These are phyloP conservation scores for Fistulifera solaris DNA, from an alignment of 108 stramenopile genomes.

Conservation along the genomic window DNA sequence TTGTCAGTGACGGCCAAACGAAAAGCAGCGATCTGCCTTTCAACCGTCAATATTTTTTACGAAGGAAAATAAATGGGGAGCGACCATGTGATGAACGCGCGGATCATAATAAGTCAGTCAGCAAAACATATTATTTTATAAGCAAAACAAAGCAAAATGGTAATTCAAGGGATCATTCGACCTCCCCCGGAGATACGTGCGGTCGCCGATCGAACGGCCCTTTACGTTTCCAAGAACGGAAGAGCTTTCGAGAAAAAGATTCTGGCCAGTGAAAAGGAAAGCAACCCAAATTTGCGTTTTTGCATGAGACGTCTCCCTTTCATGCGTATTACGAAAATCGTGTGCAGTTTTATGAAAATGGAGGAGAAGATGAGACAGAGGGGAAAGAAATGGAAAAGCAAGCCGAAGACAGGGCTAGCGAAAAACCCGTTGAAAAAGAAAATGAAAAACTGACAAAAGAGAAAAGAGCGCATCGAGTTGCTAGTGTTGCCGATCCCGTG, in stretches of 20 bases:
- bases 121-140: no score
- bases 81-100: no score
- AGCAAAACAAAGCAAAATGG: constrained; percentile 35
- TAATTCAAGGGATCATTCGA: constrained; percentile 75
- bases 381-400: constrained; percentile 20
- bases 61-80: no score
- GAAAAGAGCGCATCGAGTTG: constrained; percentile 31
- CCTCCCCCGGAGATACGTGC: constrained; percentile 97
- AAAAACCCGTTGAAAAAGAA: constrained; percentile 18
- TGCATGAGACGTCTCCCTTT: constrained; percentile 85
- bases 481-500: constrained; percentile 66
- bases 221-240: constrained; percentile 96
- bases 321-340: constrained; percentile 97
- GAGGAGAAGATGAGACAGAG: constrained; percentile 66
- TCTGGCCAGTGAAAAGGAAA: constrained; percentile 69
- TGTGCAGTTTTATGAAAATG: constrained; percentile 62
- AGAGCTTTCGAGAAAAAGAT: constrained; percentile 87
- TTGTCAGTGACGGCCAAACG: no score
- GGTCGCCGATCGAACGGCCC: constrained; percentile 93
- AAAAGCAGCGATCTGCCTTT: no score
- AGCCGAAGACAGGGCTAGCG: constrained; percentile 16
- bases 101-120: no score
- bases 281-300: constrained; percentile 96
- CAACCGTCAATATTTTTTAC: no score
- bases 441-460: constrained; percentile 19